Conservation (phyloP, 257 asterid genomes). For the Petunia axillaris region DNA sequence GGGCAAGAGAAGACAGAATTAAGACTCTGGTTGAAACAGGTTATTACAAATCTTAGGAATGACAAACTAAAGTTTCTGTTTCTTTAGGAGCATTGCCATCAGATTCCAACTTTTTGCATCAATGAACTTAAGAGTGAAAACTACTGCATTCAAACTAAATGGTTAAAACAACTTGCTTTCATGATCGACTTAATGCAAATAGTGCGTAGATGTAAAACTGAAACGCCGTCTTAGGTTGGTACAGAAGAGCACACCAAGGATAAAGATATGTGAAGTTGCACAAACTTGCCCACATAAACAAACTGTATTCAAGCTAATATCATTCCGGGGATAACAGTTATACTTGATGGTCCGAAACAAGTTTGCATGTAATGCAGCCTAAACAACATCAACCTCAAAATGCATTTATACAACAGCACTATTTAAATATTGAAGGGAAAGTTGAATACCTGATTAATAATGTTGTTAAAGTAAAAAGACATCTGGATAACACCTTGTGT, state of each 20-base stretch:
- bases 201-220: neutral
- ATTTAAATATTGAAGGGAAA: neutral
- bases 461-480: conserved; percentile 55
- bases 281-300: neutral
- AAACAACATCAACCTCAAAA: conserved; percentile 5
- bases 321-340: conserved; percentile 4
- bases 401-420: neutral
- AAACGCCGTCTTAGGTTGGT: neutral
- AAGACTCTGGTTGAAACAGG: conserved; percentile 4
- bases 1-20: conserved; percentile 19
- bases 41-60: neutral
- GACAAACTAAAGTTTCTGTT: neutral
- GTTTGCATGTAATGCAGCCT: neutral
- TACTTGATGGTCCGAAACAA: neutral
- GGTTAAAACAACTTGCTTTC: neutral
- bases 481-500: conserved; percentile 85
- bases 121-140: neutral
- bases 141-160: neutral
- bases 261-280: neutral
- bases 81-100: neutral
- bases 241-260: neutral
- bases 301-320: neutral
- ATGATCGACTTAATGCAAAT: neutral
- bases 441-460: conserved; percentile 34
- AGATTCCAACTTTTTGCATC: neutral